A percentile compares a stretch with the other conserved stretches of the same genome.
phyloP scores from a whole-genome alignment of 2,329 filamentous ascomycete genomes.

The Sarocladiaceae sp. region DNA sequence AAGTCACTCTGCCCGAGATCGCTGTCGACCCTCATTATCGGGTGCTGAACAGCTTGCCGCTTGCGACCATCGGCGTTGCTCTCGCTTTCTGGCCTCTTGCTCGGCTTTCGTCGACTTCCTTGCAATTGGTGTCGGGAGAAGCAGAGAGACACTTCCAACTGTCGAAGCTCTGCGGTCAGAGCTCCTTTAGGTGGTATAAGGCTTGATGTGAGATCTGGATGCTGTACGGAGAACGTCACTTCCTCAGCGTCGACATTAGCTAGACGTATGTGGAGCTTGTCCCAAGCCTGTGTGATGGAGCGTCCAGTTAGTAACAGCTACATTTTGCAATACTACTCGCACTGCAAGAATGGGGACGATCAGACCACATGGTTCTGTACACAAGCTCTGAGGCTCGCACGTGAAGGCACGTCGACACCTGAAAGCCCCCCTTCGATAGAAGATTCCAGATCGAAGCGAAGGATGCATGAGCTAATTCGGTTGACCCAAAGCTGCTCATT shows the following conservation, averaged over 20 bases:
- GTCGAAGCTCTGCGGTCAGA: constrained; percentile 19
- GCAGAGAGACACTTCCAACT: constrained; percentile 16
- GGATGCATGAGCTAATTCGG: constrained; percentile 2
- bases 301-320: too few species aligned
- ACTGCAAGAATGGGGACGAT: too few species aligned
- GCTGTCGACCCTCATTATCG: too few species aligned
- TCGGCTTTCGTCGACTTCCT: neutral
- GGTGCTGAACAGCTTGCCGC: too few species aligned
- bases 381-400: neutral
- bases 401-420: neutral
- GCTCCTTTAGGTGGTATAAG: constrained; percentile 22
- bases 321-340: too few species aligned
- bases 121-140: neutral
- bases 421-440: neutral
- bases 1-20: too few species aligned
- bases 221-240: constrained; percentile 29
- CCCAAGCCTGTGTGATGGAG: constrained; percentile 30
- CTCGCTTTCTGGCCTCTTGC: constrained; percentile 13
- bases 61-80: constrained; percentile 5
- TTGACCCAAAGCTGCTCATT: constrained; percentile 26
- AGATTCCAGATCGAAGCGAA: neutral
- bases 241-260: constrained; percentile 12
- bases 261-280: constrained; percentile 22
- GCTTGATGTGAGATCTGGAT: constrained; percentile 26
- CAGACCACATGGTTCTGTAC: neutral